Evolutionary conservation across 1,284 basidiomycete genomes (phyloP).

Genomic region (Sphaerobolus stellatus): DNA sequence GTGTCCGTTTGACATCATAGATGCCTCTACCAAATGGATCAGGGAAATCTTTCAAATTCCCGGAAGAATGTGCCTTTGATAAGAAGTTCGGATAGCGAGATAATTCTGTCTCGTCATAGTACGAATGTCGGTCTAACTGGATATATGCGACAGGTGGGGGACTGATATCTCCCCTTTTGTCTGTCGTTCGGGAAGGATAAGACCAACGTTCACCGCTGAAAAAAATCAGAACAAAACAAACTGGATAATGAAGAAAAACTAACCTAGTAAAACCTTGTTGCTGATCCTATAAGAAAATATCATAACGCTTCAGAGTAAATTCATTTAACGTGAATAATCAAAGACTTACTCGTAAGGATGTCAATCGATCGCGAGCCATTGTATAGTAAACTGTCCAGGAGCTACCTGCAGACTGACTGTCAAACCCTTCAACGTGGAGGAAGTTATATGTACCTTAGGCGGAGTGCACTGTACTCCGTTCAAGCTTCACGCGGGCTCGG

Average conservation of each 20-base stretch:
- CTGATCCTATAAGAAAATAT: constrained; percentile 51
- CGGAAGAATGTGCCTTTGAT: too few species aligned
- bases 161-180: too few species aligned
- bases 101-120: too few species aligned
- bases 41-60: too few species aligned
- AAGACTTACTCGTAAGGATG: constrained; percentile 76
- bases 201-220: neutral
- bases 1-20: too few species aligned
- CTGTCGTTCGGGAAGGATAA: neutral
- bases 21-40: too few species aligned
- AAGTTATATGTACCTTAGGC: constrained; percentile 15
- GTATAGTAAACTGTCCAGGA: too few species aligned
- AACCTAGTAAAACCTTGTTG: constrained; percentile 56
- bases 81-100: too few species aligned
- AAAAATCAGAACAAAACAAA: neutral
- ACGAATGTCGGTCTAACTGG: too few species aligned
- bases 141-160: too few species aligned
- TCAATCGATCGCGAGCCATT: constrained; percentile 82
- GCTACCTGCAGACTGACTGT: neutral
- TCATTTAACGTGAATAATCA: constrained; percentile 12
- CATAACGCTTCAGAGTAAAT: constrained; percentile 2
- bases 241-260: too few species aligned
- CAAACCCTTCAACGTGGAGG: neutral
- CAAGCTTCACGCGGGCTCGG: too few species aligned
- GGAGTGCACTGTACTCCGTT: neutral